Evolutionary conservation across 371 early-diverging fungal genomes (phyloP), one percentile per base, ranked within the genome.

Genomic region (Mortierella sp.): DNA sequence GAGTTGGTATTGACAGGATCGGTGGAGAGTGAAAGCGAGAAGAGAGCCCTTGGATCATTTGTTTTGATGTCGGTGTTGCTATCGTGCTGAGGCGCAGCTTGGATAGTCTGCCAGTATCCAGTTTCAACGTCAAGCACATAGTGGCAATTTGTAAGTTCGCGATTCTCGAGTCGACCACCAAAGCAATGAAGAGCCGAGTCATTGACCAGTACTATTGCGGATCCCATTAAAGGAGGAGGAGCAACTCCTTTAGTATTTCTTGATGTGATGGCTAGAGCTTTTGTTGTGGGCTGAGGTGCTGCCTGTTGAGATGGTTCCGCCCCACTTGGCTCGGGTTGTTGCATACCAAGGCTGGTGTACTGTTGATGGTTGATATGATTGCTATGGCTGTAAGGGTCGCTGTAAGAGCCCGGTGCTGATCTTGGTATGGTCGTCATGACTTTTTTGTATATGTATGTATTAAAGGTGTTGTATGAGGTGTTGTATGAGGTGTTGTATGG

Each of bases 151-250:
- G 90, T 90, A 72, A 94, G 87, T 84, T 89, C 88, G 14, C 92
- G 89, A 45, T 89, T 88, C n/a, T 89, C 88, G 5, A 91, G 84
- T 22, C 94, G 87, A 20, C 94, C 94, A 59, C 93, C 94, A 84
- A 94, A 93, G 22, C 93, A 88, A 72, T 91, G 94, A 2, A 92
- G 70, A 1, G 81, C 73, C 1, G 73, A 72, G 51, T 90, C 88
- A 37, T 85, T 85, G 39, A 89, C 86, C 20, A 92, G 87, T 39
- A 90, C 88, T 10, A 88, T 86, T 0, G 94, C 89, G 22, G 92
- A 90, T 26, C 94, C 94, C 26, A 93, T 91, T 16, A 93, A 78
- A 4, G 94, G 92, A 10, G 94, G 94, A 6, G 94, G 94, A 54
- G 84, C 67, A 26, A 83, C 76, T 30, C 90, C 90, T 18, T 37